phyloP scores from a whole-genome alignment of 306 rosid species.

The Canavalia gladiata region DNA sequence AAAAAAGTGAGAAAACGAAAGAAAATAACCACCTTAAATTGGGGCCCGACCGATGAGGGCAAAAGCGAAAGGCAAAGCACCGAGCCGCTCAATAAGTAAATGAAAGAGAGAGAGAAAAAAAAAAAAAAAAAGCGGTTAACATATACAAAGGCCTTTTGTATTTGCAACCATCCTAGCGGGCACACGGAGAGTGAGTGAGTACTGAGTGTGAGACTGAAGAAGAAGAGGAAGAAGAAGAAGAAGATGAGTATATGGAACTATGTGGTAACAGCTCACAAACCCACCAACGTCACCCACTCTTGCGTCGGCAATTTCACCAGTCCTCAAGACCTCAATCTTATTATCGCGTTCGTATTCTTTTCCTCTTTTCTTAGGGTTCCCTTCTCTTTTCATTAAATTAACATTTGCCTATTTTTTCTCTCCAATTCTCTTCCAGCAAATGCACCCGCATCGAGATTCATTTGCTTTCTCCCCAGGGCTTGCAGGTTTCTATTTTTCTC shows the following conservation, averaged over 20 bases:
- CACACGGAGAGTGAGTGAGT: not conserved
- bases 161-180: too few species aligned
- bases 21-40: too few species aligned
- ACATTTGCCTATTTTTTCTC: not conserved
- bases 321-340: slow-evolving; percentile 96
- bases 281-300: slow-evolving; percentile 93
- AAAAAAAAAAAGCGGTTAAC: too few species aligned
- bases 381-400: not conserved
- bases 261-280: slow-evolving; percentile 97
- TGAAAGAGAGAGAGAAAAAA: too few species aligned
- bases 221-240: slow-evolving; percentile 16
- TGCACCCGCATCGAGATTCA: slow-evolving; percentile 97
- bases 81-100: too few species aligned
- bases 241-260: slow-evolving; percentile 98
- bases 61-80: too few species aligned
- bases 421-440: slow-evolving; percentile 63
- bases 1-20: too few species aligned
- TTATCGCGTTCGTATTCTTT: slow-evolving; percentile 60
- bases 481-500: slow-evolving; percentile 67
- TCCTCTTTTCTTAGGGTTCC: slow-evolving; percentile 48
- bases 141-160: too few species aligned
- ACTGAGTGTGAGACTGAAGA: not conserved
- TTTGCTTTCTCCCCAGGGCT: slow-evolving; percentile 87
- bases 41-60: too few species aligned
- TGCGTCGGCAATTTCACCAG: slow-evolving; percentile 98